Base-by-base conservation (phyloP, 805 yeast species). In the Starmera caribaea region DNA sequence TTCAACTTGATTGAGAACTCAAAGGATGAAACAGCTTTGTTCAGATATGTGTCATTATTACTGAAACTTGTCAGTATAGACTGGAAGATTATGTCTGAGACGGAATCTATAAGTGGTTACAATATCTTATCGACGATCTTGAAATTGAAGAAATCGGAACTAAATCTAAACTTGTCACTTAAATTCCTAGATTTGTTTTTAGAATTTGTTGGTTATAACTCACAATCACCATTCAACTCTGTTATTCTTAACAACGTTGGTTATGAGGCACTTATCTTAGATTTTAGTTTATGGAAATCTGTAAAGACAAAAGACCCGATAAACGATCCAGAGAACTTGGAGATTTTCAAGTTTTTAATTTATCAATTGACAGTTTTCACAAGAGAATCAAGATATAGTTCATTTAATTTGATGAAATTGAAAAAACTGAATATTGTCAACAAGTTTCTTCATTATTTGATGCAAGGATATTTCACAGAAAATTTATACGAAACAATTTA, bases 61-160 rank as follows among this genome's bases (percentile, higher is more conserved):
- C 64, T 79, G 28, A 51, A 54, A 12, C 35, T 73, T 1, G 52
- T 79, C 10, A 54, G 62, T n/a, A 59, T 62, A 27, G 68, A 73
- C 43, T 68, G 79, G 71, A 62, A 78, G 32, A 59, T 71, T 38
- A 56, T 65, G 26, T 69, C 70, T 36, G 86, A 79, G 43, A 73
- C 81, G 51, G 85, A 79, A 46, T 62, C 68, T 14, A 61, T 65
- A 3, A 72, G 71, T 45, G 88, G 88, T 1, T 82, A 76, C 48
- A 75, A 74, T 21, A 66, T 79, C 3, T 51, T 82, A 2, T 69
- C 73, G 0, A 69, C 79, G 0, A 50, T 82, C 8, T 49, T 81
- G 24, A 71, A 69, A 32, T 60, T 68, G 24, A 76, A 74, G 49
- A 45, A 51, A 49, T 5, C 45, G 49, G 38, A 57, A 40, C 39